phyloP scores from a whole-genome alignment of 495 filamentous ascomycete genomes.

The Penicilliopsis zonata region DNA sequence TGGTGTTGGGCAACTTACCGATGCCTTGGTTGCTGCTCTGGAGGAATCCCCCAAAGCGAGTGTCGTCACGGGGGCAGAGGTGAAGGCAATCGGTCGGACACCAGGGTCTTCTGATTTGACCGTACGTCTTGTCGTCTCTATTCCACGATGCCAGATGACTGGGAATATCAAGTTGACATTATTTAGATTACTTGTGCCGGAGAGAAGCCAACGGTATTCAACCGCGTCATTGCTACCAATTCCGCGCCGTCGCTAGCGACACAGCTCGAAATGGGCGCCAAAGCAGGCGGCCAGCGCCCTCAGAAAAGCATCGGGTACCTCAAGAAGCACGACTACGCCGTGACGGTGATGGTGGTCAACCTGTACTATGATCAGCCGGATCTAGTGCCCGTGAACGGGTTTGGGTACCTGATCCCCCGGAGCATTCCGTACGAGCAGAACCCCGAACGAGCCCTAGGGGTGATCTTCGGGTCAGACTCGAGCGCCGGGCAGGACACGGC shows the following conservation, averaged over 20 bases:
- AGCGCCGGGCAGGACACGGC: conserved; percentile 38
- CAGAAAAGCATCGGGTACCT: conserved; percentile 17
- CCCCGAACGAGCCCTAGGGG: conserved; percentile 74
- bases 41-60: conserved; percentile 17
- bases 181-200: conserved; percentile 5
- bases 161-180: background rate
- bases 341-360: conserved; percentile 85
- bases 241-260: conserved; percentile 28
- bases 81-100: conserved; percentile 9
- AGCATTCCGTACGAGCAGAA: conserved; percentile 60
- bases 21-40: conserved; percentile 15
- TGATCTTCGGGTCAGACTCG: conserved; percentile 78
- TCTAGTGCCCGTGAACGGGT: conserved; percentile 55
- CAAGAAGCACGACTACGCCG: conserved; percentile 44
- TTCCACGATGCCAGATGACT: background rate
- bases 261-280: conserved; percentile 8
- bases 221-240: conserved; percentile 63
- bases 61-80: conserved; percentile 10
- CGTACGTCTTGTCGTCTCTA: conserved; percentile 6
- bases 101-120: conserved; percentile 6
- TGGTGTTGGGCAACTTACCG: conserved; percentile 22
- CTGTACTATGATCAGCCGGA: conserved; percentile 61
- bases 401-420: conserved; percentile 81
- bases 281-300: conserved; percentile 6
- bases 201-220: conserved; percentile 23